Conservation (phyloP, 805 yeast genomes). For the Kodamaea restingae region DNA sequence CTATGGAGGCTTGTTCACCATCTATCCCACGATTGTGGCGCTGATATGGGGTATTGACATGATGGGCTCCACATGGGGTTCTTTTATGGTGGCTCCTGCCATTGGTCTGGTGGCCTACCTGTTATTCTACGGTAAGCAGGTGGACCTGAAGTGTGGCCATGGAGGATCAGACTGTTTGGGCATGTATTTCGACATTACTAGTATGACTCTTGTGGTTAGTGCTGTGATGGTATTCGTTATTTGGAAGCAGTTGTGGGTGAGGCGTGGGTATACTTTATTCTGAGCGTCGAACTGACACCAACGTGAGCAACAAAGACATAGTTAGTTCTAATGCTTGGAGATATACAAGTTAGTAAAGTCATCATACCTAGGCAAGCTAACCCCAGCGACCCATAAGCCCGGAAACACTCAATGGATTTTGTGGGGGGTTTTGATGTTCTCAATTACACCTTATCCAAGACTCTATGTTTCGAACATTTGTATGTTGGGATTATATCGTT, state of each 20-base stretch:
- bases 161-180: constrained; percentile 19
- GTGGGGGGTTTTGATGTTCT: too few species aligned
- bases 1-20: constrained; percentile 82
- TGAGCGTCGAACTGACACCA: too few species aligned
- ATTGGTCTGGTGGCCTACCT: constrained; percentile 71
- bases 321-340: too few species aligned
- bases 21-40: constrained; percentile 81
- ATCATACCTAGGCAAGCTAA: too few species aligned
- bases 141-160: constrained; percentile 47
- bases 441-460: too few species aligned
- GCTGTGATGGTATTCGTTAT: constrained; percentile 19
- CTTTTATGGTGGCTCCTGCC: constrained; percentile 86
- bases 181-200: constrained; percentile 26
- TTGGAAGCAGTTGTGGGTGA: constrained; percentile 31
- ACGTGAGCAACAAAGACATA: not conserved
- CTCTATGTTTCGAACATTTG: too few species aligned
- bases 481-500: too few species aligned
- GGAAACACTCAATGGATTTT: too few species aligned
- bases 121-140: constrained; percentile 59
- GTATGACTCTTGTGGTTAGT: constrained; percentile 23
- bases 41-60: constrained; percentile 83
- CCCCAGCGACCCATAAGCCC: too few species aligned
- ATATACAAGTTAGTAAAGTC: too few species aligned
- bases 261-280: constrained; percentile 25
- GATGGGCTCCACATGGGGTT: constrained; percentile 91